Conservation (phyloP, 352 stramenopile species). For the Phytophthora brassicae region DNA sequence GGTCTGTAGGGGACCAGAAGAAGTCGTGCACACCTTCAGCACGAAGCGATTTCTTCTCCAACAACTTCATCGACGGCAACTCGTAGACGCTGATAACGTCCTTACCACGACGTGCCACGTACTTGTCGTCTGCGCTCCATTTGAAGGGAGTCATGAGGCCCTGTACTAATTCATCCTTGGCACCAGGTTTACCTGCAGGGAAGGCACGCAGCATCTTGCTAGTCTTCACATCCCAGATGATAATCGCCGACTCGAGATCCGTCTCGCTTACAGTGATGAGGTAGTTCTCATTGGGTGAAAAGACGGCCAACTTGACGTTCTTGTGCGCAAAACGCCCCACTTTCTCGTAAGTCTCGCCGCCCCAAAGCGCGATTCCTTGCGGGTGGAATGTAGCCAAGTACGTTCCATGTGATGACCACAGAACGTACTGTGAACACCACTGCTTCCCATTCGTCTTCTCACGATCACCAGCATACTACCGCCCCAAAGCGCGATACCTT, state of each 20-base stretch:
- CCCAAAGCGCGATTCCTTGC: conserved; percentile 98
- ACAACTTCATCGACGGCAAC: conserved; percentile 95
- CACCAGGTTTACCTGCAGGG: conserved; percentile 74
- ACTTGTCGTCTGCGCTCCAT: conserved; percentile 96
- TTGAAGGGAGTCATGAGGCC: conserved; percentile 90
- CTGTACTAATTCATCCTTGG: conserved; percentile 75
- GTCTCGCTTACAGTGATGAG: conserved; percentile 96
- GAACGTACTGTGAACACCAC: conserved; percentile 98
- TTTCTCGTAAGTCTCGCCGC: conserved; percentile 96
- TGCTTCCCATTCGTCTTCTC: conserved; percentile 95
- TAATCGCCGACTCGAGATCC: conserved; percentile 93
- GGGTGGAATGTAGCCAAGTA: conserved; percentile 98
- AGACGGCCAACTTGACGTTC: conserved; percentile 94
- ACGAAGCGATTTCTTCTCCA: conserved; percentile 97
- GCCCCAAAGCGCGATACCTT: no score
- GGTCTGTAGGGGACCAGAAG: conserved; percentile 96
- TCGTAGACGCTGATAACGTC: conserved; percentile 94
- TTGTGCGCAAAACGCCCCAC: conserved; percentile 95
- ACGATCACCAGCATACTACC: conserved; percentile 95
- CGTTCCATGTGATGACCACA: conserved; percentile 96
- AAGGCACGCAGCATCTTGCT: conserved; percentile 87
- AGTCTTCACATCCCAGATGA: conserved; percentile 96
- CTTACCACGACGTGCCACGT: conserved; percentile 94
- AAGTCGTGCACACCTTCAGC: conserved; percentile 97
- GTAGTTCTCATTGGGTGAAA: conserved; percentile 97